Evolutionary conservation across 2,329 filamentous ascomycete genomes (phyloP), one percentile per base, ranked within the genome.

Genomic region (Penicillium fuscoglaucum): DNA sequence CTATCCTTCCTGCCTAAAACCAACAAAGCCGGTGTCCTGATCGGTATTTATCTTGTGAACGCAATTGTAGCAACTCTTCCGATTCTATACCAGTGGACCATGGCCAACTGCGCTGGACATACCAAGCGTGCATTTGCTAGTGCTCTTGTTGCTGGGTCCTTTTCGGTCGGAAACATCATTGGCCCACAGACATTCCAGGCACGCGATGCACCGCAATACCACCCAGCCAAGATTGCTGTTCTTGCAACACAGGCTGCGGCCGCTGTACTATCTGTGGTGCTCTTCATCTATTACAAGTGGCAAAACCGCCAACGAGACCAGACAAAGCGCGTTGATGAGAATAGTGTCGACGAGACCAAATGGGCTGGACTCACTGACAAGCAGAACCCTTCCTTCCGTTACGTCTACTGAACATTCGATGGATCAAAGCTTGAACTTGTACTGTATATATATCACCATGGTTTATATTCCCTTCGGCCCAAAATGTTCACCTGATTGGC

Each of bases 41-140:
- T 78, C 1, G 79, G 78, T 1, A 73, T 78, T 21, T 80, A 80
- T 60, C 71, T 81, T 9, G 76, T 77, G 46, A 78, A 80, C 52
- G 71, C 74, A 1, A 76, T 79, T 50, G 76, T 78, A 6, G 76
- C 76, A 12, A 69, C 74, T 7, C 69, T 80, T 17, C 79, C 78
- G 29, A 68, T 80, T n/a, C 62, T 80, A n/a, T 76, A 78, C 28
- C 75, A 76, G 10, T 80, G 76, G 77, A 79, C 79, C 12, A 76
- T 79, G 28, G 75, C 73, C 33, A 83, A 83, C 58, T 74, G 78
- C 15, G 79, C 79, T 2, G 80, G 80, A 0, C 77, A 82, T 57
- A 80, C 79, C 3, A 83, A 82, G 66, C 80, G 81, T 51, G 76
- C 79, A 17, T 79, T 79, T 6, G 72, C 77, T 26, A 80, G 78